Evolutionary conservation across 192 early-diverging fungal genomes (phyloP).

Genomic region (Phlyctochytrium arcticum): DNA sequence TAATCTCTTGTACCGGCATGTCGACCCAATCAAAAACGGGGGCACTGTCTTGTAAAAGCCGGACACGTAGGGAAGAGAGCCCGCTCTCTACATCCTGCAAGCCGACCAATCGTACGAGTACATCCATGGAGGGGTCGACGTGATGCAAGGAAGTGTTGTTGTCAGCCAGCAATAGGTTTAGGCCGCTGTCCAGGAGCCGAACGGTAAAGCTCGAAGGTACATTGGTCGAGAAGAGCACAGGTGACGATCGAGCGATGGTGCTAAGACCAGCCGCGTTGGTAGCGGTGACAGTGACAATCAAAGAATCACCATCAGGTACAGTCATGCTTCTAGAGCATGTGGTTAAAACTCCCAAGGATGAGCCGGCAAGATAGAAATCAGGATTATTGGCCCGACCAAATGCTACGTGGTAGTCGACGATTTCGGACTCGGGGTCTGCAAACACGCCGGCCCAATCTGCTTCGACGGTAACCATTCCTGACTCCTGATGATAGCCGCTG

Average conservation of each 20-base stretch:
- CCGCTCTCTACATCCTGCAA: neutral
- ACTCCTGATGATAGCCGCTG: neutral
- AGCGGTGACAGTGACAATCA: neutral
- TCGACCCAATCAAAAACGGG: neutral
- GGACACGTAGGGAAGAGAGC: neutral
- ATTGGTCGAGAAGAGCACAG: neutral
- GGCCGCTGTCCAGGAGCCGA: neutral
- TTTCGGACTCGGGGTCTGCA: neutral
- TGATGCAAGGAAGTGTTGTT: neutral
- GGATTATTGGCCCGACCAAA: neutral
- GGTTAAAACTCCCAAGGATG: neutral
- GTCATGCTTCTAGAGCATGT: neutral
- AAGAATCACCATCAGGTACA: neutral
- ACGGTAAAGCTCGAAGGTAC: neutral
- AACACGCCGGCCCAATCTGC: neutral
- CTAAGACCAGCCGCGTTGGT: neutral
- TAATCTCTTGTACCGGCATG: neutral
- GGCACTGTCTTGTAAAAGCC: neutral
- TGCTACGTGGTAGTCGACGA: constrained; percentile 3
- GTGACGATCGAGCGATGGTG: neutral
- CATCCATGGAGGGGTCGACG: neutral
- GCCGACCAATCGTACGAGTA: neutral
- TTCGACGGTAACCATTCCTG: neutral
- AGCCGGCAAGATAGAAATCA: neutral
- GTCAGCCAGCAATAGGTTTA: neutral